These are phyloP conservation scores for Isatis tinctoria DNA, from an alignment of 345 rosid species.

Conservation along the genomic window DNA sequence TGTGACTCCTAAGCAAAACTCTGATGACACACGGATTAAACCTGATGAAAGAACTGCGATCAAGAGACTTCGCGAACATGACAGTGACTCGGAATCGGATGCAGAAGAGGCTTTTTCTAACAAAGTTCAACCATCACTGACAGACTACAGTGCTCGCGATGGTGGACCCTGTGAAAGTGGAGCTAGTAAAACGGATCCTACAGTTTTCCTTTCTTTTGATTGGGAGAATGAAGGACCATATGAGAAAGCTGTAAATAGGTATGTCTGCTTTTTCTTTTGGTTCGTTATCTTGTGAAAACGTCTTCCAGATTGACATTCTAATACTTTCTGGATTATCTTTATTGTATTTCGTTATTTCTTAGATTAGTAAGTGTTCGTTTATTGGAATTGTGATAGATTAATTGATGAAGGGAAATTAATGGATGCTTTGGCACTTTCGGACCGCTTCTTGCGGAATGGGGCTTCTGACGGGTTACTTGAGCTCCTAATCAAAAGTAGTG, in stretches of 20 bases:
- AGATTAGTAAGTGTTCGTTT: slow-evolving; percentile 1
- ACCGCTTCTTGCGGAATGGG: slow-evolving; percentile 88
- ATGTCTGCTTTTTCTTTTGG: slow-evolving; percentile 6
- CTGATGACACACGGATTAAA: slow-evolving; percentile 45
- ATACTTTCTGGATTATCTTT: not conserved
- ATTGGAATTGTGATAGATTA: slow-evolving; percentile 45
- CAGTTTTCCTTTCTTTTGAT: slow-evolving; percentile 83
- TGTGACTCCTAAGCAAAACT: slow-evolving; percentile 58
- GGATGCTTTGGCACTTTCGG: slow-evolving; percentile 98
- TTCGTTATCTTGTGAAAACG: not conserved
- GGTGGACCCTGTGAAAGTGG: slow-evolving; percentile 44
- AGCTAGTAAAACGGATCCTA: slow-evolving; percentile 47
- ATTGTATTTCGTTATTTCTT: not conserved
- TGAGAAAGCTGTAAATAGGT: slow-evolving; percentile 89
- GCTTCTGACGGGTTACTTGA: slow-evolving; percentile 87
- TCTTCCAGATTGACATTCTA: not conserved
- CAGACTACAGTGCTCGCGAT: slow-evolving; percentile 46
- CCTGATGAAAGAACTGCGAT: slow-evolving; percentile 55
- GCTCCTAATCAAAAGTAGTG: slow-evolving; percentile 70
- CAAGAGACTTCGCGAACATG: slow-evolving; percentile 78
- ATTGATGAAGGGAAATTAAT: slow-evolving; percentile 79
- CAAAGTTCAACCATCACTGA: slow-evolving; percentile 34
- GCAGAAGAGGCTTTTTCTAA: slow-evolving; percentile 52
- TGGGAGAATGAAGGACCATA: slow-evolving; percentile 91
- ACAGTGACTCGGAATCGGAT: slow-evolving; percentile 73